A percentile compares a stretch with the other conserved stretches of the same genome.
Evolutionary conservation across 140 eudicot species (phyloP).

Genomic region (Flaveria floridana): DNA sequence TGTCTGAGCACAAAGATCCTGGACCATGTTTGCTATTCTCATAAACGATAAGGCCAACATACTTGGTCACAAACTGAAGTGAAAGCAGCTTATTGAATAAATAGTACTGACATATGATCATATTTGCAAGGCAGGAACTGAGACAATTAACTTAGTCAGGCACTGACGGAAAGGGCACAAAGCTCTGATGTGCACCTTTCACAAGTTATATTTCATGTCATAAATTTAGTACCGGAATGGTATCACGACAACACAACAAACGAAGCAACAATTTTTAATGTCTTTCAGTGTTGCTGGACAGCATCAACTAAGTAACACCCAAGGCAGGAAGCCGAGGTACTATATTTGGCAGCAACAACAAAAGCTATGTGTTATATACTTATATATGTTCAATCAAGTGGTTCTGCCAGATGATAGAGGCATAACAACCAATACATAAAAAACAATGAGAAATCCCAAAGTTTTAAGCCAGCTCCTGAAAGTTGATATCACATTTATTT

Average conservation of each 20-base stretch:
- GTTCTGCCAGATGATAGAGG: background rate
- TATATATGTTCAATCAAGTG: background rate
- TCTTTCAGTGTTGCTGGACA: constrained; percentile 3
- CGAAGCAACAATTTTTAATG: background rate
- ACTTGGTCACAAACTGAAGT: background rate
- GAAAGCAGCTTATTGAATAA: background rate
- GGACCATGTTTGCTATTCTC: background rate
- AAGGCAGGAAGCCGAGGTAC: constrained; percentile 6
- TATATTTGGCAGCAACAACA: constrained; percentile 17
- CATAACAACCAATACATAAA: background rate
- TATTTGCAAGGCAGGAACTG: constrained; percentile 4
- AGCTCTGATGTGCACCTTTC: background rate
- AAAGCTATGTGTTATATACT: background rate
- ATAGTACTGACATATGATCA: background rate
- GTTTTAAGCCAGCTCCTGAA: constrained; percentile 9
- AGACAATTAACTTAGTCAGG: background rate
- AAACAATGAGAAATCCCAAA: background rate
- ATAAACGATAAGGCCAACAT: background rate
- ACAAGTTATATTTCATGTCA: background rate
- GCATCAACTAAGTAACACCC: background rate
- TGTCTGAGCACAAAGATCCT: constrained; percentile 3
- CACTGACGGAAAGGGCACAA: background rate
- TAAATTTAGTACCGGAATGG: background rate
- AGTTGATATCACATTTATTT: constrained; percentile 5
- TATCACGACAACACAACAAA: background rate